Evolutionary conservation across 441 rosid genomes (phyloP).

Genomic region (Gossypium schwendimanii): DNA sequence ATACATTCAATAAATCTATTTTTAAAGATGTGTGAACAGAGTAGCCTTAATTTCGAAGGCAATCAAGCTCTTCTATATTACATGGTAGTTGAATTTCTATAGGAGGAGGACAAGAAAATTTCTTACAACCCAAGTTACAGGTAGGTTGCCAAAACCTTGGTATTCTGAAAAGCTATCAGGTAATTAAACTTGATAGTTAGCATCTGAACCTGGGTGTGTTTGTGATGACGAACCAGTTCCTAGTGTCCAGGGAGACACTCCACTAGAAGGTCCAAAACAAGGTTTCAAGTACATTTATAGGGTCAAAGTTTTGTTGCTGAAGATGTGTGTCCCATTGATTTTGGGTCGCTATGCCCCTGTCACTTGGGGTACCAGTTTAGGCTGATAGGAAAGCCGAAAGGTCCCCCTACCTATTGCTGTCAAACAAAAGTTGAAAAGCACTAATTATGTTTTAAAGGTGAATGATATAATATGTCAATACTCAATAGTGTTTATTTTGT

Average conservation of each 20-base stretch:
- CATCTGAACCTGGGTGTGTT: no score
- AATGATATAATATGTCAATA: no score
- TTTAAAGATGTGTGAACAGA: neutral
- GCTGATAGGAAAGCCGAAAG: neutral
- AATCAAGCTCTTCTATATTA: neutral
- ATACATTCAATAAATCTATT: neutral
- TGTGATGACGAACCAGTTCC: neutral
- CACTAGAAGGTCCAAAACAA: neutral
- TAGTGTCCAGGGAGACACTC: neutral
- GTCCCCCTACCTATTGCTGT: neutral
- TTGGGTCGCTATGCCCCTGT: neutral
- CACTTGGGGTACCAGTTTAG: neutral
- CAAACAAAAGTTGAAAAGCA: neutral
- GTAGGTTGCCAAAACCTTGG: neutral
- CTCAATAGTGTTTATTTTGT: no score
- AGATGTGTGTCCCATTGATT: neutral
- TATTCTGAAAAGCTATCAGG: neutral
- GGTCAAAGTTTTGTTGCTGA: neutral
- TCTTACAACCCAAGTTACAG: neutral
- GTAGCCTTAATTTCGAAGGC: neutral
- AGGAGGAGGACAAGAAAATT: neutral
- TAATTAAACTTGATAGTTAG: neutral
- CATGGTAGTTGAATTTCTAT: neutral
- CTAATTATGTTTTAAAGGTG: no score
- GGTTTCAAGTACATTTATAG: neutral